Conservation (phyloP, 2,329 filamentous ascomycete genomes). For the Aaosphaeria pasadenensis region DNA sequence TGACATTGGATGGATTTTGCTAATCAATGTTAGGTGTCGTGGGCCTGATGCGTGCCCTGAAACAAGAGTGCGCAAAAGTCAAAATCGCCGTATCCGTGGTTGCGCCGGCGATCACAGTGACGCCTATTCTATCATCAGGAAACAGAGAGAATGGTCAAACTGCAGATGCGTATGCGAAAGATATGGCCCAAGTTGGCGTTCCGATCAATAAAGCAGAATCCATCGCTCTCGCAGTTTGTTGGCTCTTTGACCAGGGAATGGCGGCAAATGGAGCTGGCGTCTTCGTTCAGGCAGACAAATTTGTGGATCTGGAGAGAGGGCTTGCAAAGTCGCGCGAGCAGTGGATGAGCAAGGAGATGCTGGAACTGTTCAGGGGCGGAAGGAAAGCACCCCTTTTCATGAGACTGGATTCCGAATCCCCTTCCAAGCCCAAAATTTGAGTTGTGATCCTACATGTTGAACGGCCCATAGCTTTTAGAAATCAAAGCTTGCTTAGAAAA, state of each 20-base stretch:
- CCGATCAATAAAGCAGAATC: conserved; percentile 47
- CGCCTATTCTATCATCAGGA: conserved; percentile 40
- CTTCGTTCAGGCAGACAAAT: conserved; percentile 44
- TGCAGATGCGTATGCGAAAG: conserved; percentile 40
- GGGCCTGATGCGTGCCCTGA: conserved; percentile 50
- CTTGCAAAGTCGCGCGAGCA: conserved; percentile 43
- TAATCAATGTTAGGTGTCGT: conserved; percentile 36
- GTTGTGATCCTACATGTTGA: too few relatives aligned
- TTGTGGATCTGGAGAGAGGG: conserved; percentile 46
- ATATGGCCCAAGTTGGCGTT: conserved; percentile 44
- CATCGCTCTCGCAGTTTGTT: conserved; percentile 45
- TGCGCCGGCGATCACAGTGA: conserved; percentile 49
- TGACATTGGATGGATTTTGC: background rate
- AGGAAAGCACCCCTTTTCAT: conserved; percentile 32
- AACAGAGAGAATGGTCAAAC: conserved; percentile 27
- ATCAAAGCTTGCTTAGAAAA: too few relatives aligned
- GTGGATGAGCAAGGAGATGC: conserved; percentile 53
- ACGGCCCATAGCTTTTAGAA: too few relatives aligned
- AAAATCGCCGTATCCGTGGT: conserved; percentile 47
- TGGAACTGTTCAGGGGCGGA: conserved; percentile 47
- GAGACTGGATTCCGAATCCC: conserved; percentile 18
- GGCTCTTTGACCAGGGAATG: conserved; percentile 43
- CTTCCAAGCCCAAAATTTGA: conserved; percentile 15
- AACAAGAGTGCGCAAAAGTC: conserved; percentile 47
- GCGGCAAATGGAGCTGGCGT: conserved; percentile 46